Percentiles rank a stretch among this genome's conserved stretches.
phyloP scores from a whole-genome alignment of 2,329 filamentous ascomycete species.

The Cladorrhinum sp. region DNA sequence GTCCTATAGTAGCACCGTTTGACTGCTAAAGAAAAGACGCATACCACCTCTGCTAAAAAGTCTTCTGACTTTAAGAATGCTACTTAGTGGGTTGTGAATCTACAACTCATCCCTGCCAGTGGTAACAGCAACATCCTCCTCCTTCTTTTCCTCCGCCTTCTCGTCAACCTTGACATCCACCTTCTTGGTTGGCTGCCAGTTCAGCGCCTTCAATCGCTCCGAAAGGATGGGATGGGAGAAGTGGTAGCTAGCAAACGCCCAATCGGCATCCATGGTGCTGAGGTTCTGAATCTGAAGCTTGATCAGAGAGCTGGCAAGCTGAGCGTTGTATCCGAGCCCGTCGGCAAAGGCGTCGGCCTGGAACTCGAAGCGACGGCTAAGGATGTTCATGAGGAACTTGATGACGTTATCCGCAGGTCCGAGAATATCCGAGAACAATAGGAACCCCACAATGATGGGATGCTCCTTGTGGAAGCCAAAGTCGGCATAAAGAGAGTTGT shows the following conservation, averaged over 20 bases:
- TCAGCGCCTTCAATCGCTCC: constrained; percentile 85
- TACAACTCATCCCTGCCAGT: constrained; percentile 73
- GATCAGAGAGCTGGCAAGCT: constrained; percentile 84
- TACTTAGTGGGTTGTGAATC: too few species aligned
- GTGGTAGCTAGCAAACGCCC: constrained; percentile 97
- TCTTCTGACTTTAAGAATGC: too few species aligned
- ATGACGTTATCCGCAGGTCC: constrained; percentile 91
- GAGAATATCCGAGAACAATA: constrained; percentile 95
- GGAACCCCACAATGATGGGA: constrained; percentile 95
- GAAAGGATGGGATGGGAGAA: constrained; percentile 96
- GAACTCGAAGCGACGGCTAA: constrained; percentile 94
- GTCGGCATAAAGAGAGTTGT: constrained; percentile 80
- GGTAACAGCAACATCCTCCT: constrained; percentile 56
- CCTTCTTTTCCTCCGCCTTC: constrained; percentile 27
- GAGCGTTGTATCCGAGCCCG: constrained; percentile 74
- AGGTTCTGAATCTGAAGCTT: constrained; percentile 98
- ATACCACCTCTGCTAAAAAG: too few species aligned
- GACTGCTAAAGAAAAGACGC: too few species aligned
- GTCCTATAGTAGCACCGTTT: too few species aligned
- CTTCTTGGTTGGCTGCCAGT: constrained; percentile 68
- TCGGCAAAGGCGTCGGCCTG: constrained; percentile 90
- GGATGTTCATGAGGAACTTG: constrained; percentile 92
- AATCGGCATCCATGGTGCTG: constrained; percentile 97
- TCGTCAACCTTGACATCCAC: constrained; percentile 41
- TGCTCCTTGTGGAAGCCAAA: constrained; percentile 83